A percentile compares a stretch with the other conserved stretches of the same genome.
These are phyloP conservation scores for Aspergillus cejpii DNA, from an alignment of 2,329 filamentous ascomycete genomes.

Conservation along the genomic window DNA sequence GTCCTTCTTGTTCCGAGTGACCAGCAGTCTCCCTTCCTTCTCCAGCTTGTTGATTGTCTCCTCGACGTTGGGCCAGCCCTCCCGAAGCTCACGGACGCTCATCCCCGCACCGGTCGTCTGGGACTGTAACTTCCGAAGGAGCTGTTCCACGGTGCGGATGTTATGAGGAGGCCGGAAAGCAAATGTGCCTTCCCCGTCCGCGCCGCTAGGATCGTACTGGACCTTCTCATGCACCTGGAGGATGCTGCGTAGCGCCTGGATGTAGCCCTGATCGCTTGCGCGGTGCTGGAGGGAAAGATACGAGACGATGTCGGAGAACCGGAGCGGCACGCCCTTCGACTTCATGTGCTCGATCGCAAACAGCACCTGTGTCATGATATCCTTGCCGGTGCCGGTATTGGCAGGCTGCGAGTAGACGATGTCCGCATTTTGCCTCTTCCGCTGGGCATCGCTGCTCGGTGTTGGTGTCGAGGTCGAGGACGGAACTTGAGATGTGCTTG, in stretches of 20 bases:
- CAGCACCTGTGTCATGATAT: slow-evolving; percentile 79
- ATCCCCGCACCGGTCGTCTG: slow-evolving; percentile 76
- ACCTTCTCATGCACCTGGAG: slow-evolving; percentile 62
- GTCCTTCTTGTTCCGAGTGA: slow-evolving; percentile 89
- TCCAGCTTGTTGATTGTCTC: slow-evolving; percentile 73
- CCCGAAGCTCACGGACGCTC: slow-evolving; percentile 82
- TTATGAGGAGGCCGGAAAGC: slow-evolving; percentile 76
- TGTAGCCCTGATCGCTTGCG: slow-evolving; percentile 51
- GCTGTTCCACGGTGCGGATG: slow-evolving; percentile 68
- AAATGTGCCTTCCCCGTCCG: slow-evolving; percentile 69
- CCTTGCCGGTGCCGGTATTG: slow-evolving; percentile 66
- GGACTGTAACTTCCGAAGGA: slow-evolving; percentile 72
- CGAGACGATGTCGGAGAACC: slow-evolving; percentile 68
- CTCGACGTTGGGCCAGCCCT: slow-evolving; percentile 86
- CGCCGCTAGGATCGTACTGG: slow-evolving; percentile 50
- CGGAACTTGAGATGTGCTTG: slow-evolving; percentile 52
- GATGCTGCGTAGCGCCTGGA: slow-evolving; percentile 60
- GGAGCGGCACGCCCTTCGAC: slow-evolving; percentile 61
- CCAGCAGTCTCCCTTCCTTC: slow-evolving; percentile 68
- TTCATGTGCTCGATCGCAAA: slow-evolving; percentile 80
- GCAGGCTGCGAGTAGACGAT: slow-evolving; percentile 67
- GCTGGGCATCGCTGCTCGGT: slow-evolving; percentile 41
- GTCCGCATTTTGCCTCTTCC: slow-evolving; percentile 53
- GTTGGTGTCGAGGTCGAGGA: slow-evolving; percentile 32
- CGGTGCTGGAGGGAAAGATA: slow-evolving; percentile 67